Evolutionary conservation across 345 rosid genomes (phyloP).

Genomic region (Eucalyptus marginata): DNA sequence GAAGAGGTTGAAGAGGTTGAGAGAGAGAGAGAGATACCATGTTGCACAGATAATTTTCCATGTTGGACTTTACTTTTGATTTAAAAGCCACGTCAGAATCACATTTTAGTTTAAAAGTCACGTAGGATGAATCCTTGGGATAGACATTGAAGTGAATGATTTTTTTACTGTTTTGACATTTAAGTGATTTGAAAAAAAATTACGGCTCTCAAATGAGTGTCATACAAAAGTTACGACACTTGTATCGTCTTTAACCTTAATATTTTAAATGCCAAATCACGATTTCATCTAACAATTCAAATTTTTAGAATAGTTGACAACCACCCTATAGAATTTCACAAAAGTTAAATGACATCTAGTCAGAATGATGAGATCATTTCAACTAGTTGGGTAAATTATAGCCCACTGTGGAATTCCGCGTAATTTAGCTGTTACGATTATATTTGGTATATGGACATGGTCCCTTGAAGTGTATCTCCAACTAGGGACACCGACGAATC

Average conservation of each 20-base stretch:
- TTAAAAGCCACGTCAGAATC: neutral
- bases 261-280: neutral
- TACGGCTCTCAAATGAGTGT: too few species aligned
- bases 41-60: neutral
- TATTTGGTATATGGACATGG: neutral
- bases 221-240: neutral
- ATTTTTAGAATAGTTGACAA: neutral
- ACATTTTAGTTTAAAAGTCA: neutral
- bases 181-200: fast-evolving
- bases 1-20: neutral
- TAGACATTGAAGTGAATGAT: neutral
- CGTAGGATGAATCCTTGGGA: fast-evolving
- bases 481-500: neutral
- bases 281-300: fast-evolving
- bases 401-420: fast-evolving
- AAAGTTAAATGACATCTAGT: neutral
- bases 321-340: fast-evolving
- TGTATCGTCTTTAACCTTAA: fast-evolving
- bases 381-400: neutral
- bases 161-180: too few species aligned
- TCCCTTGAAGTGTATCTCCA: neutral
- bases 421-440: fast-evolving
- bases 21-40: neutral
- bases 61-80: neutral
- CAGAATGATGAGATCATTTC: neutral